Evolutionary conservation across 2,329 filamentous ascomycete species (phyloP), one percentile per base, ranked within the genome.

Genomic region (Didymosphaeria variabile): DNA sequence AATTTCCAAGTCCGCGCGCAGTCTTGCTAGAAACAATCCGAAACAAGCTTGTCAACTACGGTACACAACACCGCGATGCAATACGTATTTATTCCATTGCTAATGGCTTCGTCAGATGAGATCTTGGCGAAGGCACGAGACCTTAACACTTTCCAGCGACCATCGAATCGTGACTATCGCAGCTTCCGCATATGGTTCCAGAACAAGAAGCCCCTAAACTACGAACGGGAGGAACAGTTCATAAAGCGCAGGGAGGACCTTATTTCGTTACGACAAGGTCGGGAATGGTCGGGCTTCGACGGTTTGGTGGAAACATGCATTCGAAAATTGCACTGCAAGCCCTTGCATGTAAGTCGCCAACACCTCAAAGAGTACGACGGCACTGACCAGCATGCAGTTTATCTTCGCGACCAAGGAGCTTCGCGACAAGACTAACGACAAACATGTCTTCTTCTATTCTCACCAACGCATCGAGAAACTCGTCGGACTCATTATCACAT

Each of bases 221-320:
- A 66, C 10, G 59, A 63, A 4, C 26, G 26, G 4, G 70, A 74
- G 50, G 55, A 65, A 19, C 23, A 66, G 1, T 79, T 66, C 57
- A 73, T 79, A 23, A 67, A 65, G 53, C 61, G 65, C 0, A 76
- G 71, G 55, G 78, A 80, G 58, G 79, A 81, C 49, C 57, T 80
- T 0, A 44, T 80, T 0, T 72, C 75, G 2, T 62, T 80, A 0
- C 54, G 75, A 2, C 63, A 66, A 1, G 77, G 78, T 0, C 63
- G 77, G 17, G 78, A 80, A 44, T 75, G 76, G 69, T 66, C 75
- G 0, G 61, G 66, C 0, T 80, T 80, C 38, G 78, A 80, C 38
- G 73, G 74, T 0, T 59, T 69, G 8, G 61, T 80, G 4, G 77
- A 79, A 34, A 47, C 61, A 1, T 57, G 71, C 4, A 49, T 73